These are phyloP conservation scores for Lophium mytilinum DNA, from an alignment of 495 filamentous ascomycete species.

Conservation along the genomic window DNA sequence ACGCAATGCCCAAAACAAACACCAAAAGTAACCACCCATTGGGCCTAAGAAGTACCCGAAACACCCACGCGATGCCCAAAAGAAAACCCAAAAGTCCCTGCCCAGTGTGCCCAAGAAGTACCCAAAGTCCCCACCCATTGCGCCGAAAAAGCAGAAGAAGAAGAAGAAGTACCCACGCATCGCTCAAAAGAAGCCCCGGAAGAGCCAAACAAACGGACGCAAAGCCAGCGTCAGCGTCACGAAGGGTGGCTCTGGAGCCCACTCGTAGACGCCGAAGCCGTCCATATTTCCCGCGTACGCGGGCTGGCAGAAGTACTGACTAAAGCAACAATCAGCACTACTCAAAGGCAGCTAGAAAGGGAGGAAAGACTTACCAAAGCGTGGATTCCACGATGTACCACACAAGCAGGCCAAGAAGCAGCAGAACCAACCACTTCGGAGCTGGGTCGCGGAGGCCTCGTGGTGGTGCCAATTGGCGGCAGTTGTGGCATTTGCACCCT, in stretches of 20 bases:
- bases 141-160: too few relatives aligned
- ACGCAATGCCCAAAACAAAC: too few relatives aligned
- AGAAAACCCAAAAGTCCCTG: too few relatives aligned
- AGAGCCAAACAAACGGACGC: conserved; percentile 1
- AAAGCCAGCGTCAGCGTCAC: conserved; percentile 15
- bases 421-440: conserved; percentile 20
- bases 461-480: conserved; percentile 3
- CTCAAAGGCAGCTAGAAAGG: background rate
- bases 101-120: too few relatives aligned
- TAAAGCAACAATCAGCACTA: background rate
- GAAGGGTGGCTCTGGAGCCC: conserved; percentile 19
- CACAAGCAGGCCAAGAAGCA: conserved; percentile 2
- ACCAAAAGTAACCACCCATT: too few relatives aligned
- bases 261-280: conserved; percentile 16
- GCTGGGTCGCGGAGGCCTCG: background rate
- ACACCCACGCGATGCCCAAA: too few relatives aligned
- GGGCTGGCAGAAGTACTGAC: conserved; percentile 15
- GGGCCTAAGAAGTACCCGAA: too few relatives aligned
- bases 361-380: conserved; percentile 15
- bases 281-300: conserved; percentile 11
- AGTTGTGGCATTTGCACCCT: conserved; percentile 18
- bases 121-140: too few relatives aligned
- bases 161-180: too few relatives aligned
- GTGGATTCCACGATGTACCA: conserved; percentile 18
- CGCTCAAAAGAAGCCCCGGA: too few relatives aligned